Evolutionary conservation across 129 eudicot genomes (phyloP).

Genomic region (Cynara cardunculus): DNA sequence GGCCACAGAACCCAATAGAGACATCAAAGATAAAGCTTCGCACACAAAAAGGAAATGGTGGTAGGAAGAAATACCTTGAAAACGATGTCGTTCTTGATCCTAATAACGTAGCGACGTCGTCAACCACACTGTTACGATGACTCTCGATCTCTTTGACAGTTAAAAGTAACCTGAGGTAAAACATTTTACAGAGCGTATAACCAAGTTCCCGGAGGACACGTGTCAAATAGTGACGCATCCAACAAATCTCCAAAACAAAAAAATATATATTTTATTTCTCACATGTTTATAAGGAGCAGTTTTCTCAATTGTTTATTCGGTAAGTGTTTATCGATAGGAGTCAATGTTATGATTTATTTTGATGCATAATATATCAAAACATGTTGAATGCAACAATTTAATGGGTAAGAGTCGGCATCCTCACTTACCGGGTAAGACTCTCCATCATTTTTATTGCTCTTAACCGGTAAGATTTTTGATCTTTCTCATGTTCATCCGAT

Average conservation of each 20-base stretch:
- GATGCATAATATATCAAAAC: no score
- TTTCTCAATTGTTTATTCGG: no score
- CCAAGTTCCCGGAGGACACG: constrained; percentile 19
- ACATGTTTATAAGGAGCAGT: no score
- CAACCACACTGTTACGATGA: not conserved
- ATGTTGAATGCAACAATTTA: no score
- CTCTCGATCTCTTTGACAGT: constrained; percentile 3
- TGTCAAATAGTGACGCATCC: not conserved
- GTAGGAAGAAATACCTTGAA: constrained; percentile 23
- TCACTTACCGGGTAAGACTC: no score
- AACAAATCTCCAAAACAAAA: not conserved
- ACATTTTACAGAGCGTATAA: not conserved
- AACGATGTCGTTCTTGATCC: constrained; percentile 10
- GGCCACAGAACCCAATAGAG: constrained; percentile 4
- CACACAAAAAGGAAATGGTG: not conserved
- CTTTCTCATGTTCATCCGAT: no score
- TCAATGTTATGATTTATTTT: no score
- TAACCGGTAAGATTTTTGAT: no score
- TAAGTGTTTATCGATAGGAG: no score
- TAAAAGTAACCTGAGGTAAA: constrained; percentile 11
- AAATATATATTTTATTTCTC: no score
- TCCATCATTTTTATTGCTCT: no score
- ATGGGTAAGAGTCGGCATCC: no score
- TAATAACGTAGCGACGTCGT: not conserved
- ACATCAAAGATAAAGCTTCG: not conserved